Evolutionary conservation across 2,329 filamentous ascomycete species (phyloP).

Genomic region (Colletotrichum sp.): DNA sequence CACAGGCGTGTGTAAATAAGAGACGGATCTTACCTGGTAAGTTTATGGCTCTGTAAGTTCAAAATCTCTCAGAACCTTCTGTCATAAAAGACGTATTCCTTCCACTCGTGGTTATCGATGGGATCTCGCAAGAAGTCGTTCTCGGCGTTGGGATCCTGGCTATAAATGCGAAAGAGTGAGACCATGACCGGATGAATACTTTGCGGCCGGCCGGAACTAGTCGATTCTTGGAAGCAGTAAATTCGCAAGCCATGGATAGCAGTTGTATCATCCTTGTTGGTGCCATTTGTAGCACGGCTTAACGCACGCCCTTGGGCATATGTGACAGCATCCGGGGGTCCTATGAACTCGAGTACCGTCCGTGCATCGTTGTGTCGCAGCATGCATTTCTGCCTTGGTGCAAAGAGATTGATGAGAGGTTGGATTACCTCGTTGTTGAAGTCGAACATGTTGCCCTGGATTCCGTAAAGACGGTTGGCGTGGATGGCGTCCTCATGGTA

Average conservation of each 20-base stretch:
- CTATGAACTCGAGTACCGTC: background rate
- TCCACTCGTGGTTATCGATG: background rate
- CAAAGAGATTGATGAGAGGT: background rate
- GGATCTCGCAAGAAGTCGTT: background rate
- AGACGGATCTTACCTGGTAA: background rate
- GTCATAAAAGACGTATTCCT: background rate
- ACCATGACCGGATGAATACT: background rate
- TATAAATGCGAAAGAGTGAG: background rate
- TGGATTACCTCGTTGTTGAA: background rate
- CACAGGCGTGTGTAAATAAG: no score
- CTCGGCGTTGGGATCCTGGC: background rate
- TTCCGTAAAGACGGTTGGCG: background rate
- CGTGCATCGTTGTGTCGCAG: background rate
- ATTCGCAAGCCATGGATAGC: background rate
- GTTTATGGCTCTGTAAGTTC: background rate
- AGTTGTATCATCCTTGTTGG: background rate
- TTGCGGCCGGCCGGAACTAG: background rate
- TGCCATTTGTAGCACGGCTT: background rate
- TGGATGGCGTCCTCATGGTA: background rate
- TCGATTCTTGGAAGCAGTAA: background rate
- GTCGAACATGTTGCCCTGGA: background rate
- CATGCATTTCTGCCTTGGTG: background rate
- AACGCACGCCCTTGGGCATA: background rate
- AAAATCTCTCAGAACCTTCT: no score
- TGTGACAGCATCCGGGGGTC: background rate